Base-by-base conservation (phyloP, 305 asterid species). In the Ajuga reptans region DNA sequence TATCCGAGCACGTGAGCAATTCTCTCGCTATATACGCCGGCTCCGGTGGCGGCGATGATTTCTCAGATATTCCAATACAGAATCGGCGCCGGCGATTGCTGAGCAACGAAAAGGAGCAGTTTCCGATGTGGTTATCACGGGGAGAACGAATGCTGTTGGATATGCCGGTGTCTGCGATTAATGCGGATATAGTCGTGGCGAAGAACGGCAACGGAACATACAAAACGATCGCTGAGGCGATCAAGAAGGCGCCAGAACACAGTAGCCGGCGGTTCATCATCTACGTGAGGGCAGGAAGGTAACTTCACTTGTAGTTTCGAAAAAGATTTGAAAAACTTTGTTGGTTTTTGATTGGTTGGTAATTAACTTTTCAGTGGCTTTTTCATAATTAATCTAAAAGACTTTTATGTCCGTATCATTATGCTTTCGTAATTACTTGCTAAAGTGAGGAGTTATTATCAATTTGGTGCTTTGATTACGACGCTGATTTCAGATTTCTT, bases 261-360 rank as follows among this genome's bases (percentile, higher is more conserved):
- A 71, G 96, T 29, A 66, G 14, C 33, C 84, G 86, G 9, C 84
- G 99, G 53, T 82, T 84, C 21, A 82, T 91, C 54, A 89, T 93
- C 79, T 89, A 89, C 90, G 94, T 93, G 76, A 93, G 83, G 87
- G 99, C 96, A 71, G 99, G 99, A 83, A 89, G 81, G 97, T 94
- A 91, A 85, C 62, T 82, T 81, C 76, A 68, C 71, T 1, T 57
- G 12, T 52, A 4, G 29, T 65, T 78, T 14, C n/a, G 0, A 53
- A 64, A 74, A 67, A 64, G 63, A 39, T 29, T 41, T 68, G 80
- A 14, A 69, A 71, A 64, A 57, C 62, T 17, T 6, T 60, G 24
- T 47, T 43, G 10, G 52, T 66, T 51, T 46, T 24, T 29, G n/a
- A n/a, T 49, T 68, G n/a, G n/a, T 62, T 36, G 37, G 68, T 14